A percentile compares a stretch with the other conserved stretches of the same genome.
phyloP scores from a whole-genome alignment of 169 alveolate species.

The Sarcocystis neurona region DNA sequence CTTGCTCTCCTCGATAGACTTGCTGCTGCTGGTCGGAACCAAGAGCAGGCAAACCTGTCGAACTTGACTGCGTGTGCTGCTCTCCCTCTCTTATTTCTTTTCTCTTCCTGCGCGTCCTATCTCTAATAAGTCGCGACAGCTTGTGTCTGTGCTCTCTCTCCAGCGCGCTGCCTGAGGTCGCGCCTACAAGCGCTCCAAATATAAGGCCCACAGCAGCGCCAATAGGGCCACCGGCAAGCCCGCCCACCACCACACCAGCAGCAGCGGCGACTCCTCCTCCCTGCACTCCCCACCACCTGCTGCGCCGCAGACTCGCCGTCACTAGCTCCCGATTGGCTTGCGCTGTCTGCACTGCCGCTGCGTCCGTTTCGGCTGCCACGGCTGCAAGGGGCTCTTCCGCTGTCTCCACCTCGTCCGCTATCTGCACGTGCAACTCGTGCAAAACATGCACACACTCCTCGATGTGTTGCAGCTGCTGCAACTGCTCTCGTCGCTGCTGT shows the following conservation, averaged over 20 bases:
- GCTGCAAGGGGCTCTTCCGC: slow-evolving; percentile 35
- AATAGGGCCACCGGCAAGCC: slow-evolving; percentile 55
- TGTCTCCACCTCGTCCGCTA: slow-evolving; percentile 47
- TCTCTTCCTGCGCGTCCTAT: too few species aligned
- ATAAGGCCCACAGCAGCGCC: slow-evolving; percentile 56
- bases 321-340: slow-evolving; percentile 50
- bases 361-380: slow-evolving; percentile 40
- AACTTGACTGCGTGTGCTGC: too few species aligned
- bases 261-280: slow-evolving; percentile 66
- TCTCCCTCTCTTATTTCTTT: too few species aligned
- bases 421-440: slow-evolving; percentile 54
- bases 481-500: slow-evolving; percentile 51
- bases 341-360: slow-evolving; percentile 38
- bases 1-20: too few species aligned
- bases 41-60: too few species aligned
- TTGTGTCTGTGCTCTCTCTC: slow-evolving; percentile 40
- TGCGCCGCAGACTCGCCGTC: slow-evolving; percentile 44
- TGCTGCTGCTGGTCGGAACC: too few species aligned
- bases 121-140: slow-evolving; percentile 23
- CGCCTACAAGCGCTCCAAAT: slow-evolving; percentile 53
- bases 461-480: slow-evolving; percentile 58
- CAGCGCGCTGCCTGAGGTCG: slow-evolving; percentile 50
- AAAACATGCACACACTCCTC: slow-evolving; percentile 59
- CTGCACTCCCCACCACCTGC: slow-evolving; percentile 64
- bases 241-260: slow-evolving; percentile 57